These are phyloP conservation scores for Candida manassasensis DNA, from an alignment of 805 yeast species.

Conservation along the genomic window DNA sequence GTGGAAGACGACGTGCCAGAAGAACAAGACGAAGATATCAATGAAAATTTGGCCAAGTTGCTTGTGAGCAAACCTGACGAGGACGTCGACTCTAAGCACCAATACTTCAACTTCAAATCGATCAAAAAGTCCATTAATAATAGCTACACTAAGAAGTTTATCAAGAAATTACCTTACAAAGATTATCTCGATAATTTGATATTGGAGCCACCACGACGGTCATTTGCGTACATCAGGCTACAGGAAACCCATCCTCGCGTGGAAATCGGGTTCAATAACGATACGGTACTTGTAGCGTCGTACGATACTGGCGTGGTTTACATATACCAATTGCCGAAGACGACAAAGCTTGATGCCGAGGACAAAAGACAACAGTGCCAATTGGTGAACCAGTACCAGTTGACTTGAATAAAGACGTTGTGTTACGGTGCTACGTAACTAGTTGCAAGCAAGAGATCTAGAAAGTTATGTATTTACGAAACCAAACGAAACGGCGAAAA, in stretches of 20 bases:
- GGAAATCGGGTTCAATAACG: conserved; percentile 35
- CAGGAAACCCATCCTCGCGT: conserved; percentile 29
- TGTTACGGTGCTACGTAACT: no score
- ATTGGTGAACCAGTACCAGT: conserved; percentile 22
- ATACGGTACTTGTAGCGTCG: conserved; percentile 31
- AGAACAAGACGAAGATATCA: conserved; percentile 25
- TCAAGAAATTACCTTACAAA: conserved; percentile 37
- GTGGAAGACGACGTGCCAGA: conserved; percentile 5
- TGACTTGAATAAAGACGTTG: neutral
- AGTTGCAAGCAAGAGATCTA: no score
- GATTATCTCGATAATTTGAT: conserved; percentile 37
- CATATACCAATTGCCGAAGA: conserved; percentile 31
- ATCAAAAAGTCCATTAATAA: conserved; percentile 29
- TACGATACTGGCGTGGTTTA: conserved; percentile 35
- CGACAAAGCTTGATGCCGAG: conserved; percentile 10
- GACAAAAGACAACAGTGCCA: conserved; percentile 28
- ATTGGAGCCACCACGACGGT: conserved; percentile 39
- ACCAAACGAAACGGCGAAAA: no score
- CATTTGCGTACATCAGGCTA: conserved; percentile 37
- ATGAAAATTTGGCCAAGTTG: conserved; percentile 38
- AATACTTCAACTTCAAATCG: conserved; percentile 18
- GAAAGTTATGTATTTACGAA: no score
- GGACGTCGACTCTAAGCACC: conserved; percentile 9
- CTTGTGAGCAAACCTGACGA: conserved; percentile 22
- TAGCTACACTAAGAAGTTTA: conserved; percentile 32